Evolutionary conservation across 176 grass and related monocot species (phyloP), one percentile per base, ranked within the genome.

Genomic region (Oryza coarctata): DNA sequence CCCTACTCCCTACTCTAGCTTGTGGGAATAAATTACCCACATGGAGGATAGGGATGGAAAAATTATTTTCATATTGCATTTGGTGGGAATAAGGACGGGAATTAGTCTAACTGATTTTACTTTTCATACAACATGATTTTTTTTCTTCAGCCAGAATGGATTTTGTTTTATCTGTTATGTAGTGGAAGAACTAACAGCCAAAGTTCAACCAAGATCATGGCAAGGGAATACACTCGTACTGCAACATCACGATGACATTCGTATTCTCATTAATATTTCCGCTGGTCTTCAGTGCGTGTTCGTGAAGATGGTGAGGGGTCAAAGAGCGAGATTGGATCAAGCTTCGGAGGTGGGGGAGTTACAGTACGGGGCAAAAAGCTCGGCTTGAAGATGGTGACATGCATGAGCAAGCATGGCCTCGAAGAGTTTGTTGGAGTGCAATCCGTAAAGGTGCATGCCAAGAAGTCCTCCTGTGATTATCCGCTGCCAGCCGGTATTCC

Each of bases 401-500:
- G 33, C 32, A 36, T 38, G 36, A 38, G 36, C 36, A 38, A 38
- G 36, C 36, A 38, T 62, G 36, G 75, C 35, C 66, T 63, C 6
- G 55, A 8, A 80, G 82, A 89, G 87, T 89, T 81, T 15, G 76
- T 4, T 18, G 25, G 20, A 65, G 31, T 35, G 77, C 39, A 76
- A 76, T 33, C 70, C 41, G 71, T 11, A 63, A 75, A 55, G 30
- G 11, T 9, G 47, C 63, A 18, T 23, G 20, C 22, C 22, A 52
- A 36, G 0, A 85, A 81, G 87, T 89, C 82, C 3, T 25, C 52
- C 64, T 22, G 61, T 85, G 71, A 35, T 89, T 85, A 85, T 85
- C 82, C 82, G 25, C 22, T 8, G 6, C 31, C 41, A 55, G 14
- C 25, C 36, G 9, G 15, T 80, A 85, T 81, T 85, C 39, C 57